Evolutionary conservation across 2,329 filamentous ascomycete genomes (phyloP), one percentile per base, ranked within the genome.

Genomic region (Colletotrichum melonis): DNA sequence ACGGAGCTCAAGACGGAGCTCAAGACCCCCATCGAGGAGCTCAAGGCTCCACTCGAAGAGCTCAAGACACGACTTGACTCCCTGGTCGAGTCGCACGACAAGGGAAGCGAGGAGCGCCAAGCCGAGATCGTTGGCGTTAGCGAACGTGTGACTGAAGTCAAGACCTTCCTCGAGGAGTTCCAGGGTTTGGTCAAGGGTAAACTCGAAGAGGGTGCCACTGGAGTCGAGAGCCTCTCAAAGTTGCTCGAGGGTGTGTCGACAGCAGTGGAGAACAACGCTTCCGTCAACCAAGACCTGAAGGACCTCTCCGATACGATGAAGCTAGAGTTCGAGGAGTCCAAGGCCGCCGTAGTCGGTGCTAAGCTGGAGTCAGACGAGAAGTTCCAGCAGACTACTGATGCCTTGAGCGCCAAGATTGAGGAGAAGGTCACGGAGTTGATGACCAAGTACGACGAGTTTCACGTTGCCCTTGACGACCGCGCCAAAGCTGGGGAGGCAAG

Each of bases 281-380:
- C 82, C 54, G 82, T 91, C 26, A 84, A 87, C 32, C 87, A 89
- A n/a, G 92, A 92, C 75, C 84, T 95, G 66, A 92, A 92, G 78
- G 92, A 93, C 68, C 88, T 95, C 81, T 90, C 92, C 54, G 92
- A 94, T 67, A 90, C 91, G 2, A 91, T 98, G 82, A 95, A 93
- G 81, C 86, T 90, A 1, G 95, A 98, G 80, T 98, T 98, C 73
- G 95, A 98, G 78, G 93, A 95, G 75, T 92, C 94, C 12, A 93
- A 94, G 77, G 91, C 92, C 19, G 91, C 93, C n/a, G 88, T 97
- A 28, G 92, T 94, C 69, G 93, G 93, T 7, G 89, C 92, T 65
- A 97, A 96, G 83, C 87, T 94, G n/a, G 94, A 97, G 74, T 89
- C 92, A 3, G 94, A 98, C 74, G 93, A 95, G 78, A 95, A 95